Percentiles rank a stretch among this genome's conserved stretches.
These are phyloP conservation scores for Fomitopsis serialis DNA, from an alignment of 768 basidiomycete species.

Conservation along the genomic window DNA sequence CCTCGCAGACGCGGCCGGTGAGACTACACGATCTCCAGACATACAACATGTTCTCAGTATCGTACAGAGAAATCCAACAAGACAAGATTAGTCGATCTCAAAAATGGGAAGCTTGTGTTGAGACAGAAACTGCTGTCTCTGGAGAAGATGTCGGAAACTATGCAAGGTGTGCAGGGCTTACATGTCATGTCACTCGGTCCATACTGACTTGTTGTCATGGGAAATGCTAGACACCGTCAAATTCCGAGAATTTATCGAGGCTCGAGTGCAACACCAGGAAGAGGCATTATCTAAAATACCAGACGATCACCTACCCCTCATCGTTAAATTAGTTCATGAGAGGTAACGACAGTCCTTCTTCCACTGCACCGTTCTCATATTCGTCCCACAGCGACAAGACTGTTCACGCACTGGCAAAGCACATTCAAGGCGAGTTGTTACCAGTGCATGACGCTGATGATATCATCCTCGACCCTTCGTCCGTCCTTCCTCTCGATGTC, in stretches of 20 bases:
- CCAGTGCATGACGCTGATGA: constrained; percentile 59
- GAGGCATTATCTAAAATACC: constrained; percentile 56
- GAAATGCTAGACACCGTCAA: constrained; percentile 58
- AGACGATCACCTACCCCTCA: constrained; percentile 62
- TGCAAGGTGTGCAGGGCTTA: constrained; percentile 46
- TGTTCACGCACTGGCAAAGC: constrained; percentile 53
- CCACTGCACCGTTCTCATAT: not conserved
- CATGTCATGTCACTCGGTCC: not conserved
- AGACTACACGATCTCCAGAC: constrained; percentile 3
- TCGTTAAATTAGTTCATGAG: constrained; percentile 82
- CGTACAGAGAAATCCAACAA: constrained; percentile 34
- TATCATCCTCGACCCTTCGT: constrained; percentile 13
- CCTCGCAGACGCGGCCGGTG: not conserved
- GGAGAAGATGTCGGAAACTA: constrained; percentile 76
- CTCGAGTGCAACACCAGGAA: constrained; percentile 40
- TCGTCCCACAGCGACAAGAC: constrained; percentile 61
- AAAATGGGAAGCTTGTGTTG: constrained; percentile 71
- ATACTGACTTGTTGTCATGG: not conserved
- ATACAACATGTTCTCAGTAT: not conserved
- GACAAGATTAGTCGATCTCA: constrained; percentile 52
- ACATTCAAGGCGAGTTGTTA: constrained; percentile 63
- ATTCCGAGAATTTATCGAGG: constrained; percentile 69
- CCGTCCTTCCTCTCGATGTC: constrained; percentile 30
- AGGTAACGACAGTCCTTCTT: constrained; percentile 42
- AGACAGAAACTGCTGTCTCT: constrained; percentile 71